Base-by-base conservation (phyloP, 2,329 filamentous ascomycete genomes). In the Alternaria postmessia region DNA sequence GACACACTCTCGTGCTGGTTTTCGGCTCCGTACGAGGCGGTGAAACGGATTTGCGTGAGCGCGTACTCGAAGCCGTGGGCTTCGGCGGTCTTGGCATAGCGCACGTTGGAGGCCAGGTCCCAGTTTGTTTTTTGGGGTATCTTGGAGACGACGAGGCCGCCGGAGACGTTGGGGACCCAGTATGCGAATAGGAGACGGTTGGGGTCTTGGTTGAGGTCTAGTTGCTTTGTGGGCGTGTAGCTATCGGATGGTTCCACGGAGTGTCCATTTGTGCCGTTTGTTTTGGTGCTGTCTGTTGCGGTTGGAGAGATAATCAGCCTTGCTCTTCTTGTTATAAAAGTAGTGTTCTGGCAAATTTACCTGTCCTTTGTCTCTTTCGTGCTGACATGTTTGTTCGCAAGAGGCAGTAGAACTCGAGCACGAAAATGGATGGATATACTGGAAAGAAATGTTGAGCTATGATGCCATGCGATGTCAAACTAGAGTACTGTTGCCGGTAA, bases 101-200 rank as follows among this genome's bases (percentile, higher is more conserved):
- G 76, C 14, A 84, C 70, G 65, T 85, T 85, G 36, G 81, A 80
- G 32, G 80, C 75, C 12, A 84, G 78, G 48, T 83, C 82, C 83
- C 83, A 85, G 42, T 73, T 75, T 0, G 83, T 85, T 22, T 73
- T 76, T 62, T 85, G 83, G 4, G 80, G 79, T 51, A 85, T 84
- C 64, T 85, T 85, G 60, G 79, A 82, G 41, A 85, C 83, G 12
- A 86, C 83, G 1, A 86, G 77, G 11, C 83, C 83, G 28, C 83
- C 84, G 0, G 82, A 85, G 4, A 85, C 84, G 61, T 85, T 85
- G 16, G 83, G 84, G 0, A 85, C 82, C 83, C 83, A 85, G 70
- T 85, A 85, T 51, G 82, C 82, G 66, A 84, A 83, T 38, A 82
- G 79, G 47, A 84, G 69, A 4, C 81, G 77, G 32, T 80, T 74